Conservation (phyloP, 345 rosid species). For the Hypericum perforatum region DNA sequence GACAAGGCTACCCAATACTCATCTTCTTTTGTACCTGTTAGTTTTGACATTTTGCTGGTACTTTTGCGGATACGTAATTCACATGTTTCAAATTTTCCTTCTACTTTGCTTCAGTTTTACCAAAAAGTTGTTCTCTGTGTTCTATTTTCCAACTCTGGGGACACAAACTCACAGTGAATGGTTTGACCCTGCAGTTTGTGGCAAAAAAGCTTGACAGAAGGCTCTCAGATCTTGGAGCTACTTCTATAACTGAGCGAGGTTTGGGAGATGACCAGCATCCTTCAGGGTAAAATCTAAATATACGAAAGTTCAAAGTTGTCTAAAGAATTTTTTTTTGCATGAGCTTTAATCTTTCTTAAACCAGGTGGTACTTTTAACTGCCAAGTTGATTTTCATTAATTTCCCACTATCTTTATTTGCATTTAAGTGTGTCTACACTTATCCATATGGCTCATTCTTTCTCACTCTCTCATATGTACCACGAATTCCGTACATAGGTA, state of each 20-base stretch:
- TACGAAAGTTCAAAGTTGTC: not conserved
- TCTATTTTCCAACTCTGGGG: too few relatives aligned
- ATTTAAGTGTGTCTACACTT: not conserved
- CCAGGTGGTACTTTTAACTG: too few relatives aligned
- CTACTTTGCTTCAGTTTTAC: too few relatives aligned
- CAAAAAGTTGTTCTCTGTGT: too few relatives aligned
- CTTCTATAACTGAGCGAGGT: conserved; percentile 58
- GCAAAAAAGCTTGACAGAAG: conserved; percentile 94
- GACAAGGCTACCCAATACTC: too few relatives aligned
- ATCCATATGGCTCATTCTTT: not conserved
- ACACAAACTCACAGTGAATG: too few relatives aligned
- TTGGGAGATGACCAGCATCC: conserved; percentile 96
- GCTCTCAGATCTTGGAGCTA: conserved; percentile 75
- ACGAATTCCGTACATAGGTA: conserved; percentile 35
- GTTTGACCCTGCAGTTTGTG: conserved; percentile 52
- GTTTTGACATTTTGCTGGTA: too few relatives aligned
- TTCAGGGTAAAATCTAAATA: conserved; percentile 55
- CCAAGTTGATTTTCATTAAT: not conserved
- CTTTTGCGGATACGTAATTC: too few relatives aligned
- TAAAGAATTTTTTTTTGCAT: not conserved
- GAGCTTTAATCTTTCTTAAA: not conserved
- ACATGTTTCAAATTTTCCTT: too few relatives aligned
- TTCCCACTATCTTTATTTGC: not conserved
- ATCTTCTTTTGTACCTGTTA: too few relatives aligned
- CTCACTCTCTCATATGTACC: not conserved